These are phyloP conservation scores for Eucalyptus virginea DNA, from an alignment of 345 rosid genomes.

Conservation along the genomic window DNA sequence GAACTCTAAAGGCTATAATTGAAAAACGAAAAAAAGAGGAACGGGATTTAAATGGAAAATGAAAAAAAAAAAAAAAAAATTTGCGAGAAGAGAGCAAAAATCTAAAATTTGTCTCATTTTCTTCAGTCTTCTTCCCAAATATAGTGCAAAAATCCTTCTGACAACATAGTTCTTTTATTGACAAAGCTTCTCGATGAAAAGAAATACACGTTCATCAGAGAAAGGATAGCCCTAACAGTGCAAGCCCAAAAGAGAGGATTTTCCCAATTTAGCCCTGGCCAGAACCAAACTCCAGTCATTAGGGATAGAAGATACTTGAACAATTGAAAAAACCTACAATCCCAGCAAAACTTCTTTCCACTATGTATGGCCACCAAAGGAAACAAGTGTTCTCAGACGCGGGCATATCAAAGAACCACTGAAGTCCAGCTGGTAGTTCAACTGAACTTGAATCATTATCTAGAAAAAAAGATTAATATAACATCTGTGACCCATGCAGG, in stretches of 20 bases:
- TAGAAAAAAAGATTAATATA: not conserved
- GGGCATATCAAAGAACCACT: not conserved
- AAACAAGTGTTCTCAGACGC: not conserved
- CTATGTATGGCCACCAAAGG: not conserved
- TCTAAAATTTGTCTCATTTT: not conserved
- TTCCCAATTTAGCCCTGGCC: not conserved
- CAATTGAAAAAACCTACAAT: not conserved
- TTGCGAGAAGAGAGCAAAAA: not conserved
- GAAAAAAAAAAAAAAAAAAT: not conserved
- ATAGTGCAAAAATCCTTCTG: not conserved
- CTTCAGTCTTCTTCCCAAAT: not conserved
- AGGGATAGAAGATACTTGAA: not conserved
- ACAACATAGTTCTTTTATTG: not conserved
- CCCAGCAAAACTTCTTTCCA: not conserved
- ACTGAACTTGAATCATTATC: not conserved
- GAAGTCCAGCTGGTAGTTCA: not conserved
- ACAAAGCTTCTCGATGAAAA: not conserved
- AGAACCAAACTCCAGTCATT: not conserved
- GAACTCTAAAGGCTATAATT: not conserved
- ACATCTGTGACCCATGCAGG: not conserved
- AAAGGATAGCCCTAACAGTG: not conserved
- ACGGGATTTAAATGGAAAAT: not conserved
- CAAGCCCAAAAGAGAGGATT: not conserved
- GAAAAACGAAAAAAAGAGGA: not conserved
- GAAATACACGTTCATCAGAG: not conserved